Evolutionary conservation across 1,139 yeast genomes (phyloP), one percentile per base, ranked within the genome.

Genomic region (Magnusiomyces tetraspermus): DNA sequence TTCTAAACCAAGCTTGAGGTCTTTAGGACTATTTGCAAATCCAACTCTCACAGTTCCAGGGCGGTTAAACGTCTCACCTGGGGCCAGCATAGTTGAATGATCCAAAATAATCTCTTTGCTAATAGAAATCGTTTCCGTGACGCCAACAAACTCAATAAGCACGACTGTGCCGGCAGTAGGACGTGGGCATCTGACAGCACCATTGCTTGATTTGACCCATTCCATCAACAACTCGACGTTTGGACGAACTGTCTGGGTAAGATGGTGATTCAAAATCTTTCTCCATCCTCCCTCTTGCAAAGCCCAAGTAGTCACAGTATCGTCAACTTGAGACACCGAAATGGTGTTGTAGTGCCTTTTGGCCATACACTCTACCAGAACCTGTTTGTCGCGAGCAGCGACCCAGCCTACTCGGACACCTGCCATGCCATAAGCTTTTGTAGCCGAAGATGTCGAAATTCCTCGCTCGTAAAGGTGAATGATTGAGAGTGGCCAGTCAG

Each of bases 391-490:
- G 37, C 67, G 65, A 8, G 76, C 61, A 1, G 71, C 76, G 13
- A 78, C 64, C 83, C 83, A 79, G 5, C 83, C 83, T 33, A 78
- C 53, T 48, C 83, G 66, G 30, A 78, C 63, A 1, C 83, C 83
- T 4, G 83, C 83, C 53, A 77, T 64, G 0, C 82, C 72, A 59
- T 73, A 78, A 1, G 82, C 79, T 60, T 79, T 79, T 31, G 82
- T 77, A 65, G 74, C 73, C 2, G 81, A 76, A 4, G 78, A 72
- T 0, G 82, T 76, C 10, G 76, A 71, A 42, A 78, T 69, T 2
- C 78, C 73, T 54, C 71, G 71, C 1, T 69, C 70, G 57, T 77
- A 76, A 40, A 77, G 65, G 30, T 72, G 68, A 4, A 75, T 71
- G 19, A 76, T 70, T 0, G 80, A 75, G 33, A 66, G 65, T 3